These are phyloP conservation scores for Heterobasidion parviporum DNA, from an alignment of 1,284 basidiomycete species.

Conservation along the genomic window DNA sequence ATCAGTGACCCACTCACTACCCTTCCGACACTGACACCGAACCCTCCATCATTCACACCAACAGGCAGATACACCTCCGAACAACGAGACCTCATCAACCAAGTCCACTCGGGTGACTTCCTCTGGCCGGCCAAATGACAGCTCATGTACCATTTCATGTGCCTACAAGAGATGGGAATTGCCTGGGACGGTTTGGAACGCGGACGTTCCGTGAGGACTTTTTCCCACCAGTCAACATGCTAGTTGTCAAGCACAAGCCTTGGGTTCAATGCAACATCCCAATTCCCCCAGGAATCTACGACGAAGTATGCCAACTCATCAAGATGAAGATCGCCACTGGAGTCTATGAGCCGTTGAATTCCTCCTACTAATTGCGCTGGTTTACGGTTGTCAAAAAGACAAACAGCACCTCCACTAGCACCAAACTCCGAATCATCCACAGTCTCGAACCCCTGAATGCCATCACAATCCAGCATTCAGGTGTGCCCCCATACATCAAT, in stretches of 20 bases:
- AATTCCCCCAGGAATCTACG: background rate
- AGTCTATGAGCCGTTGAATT: background rate
- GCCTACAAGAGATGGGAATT: background rate
- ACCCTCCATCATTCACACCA: background rate
- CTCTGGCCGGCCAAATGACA: conserved; percentile 5
- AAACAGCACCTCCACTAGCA: too few relatives aligned
- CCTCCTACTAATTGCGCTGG: background rate
- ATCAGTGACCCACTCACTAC: background rate
- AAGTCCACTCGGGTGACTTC: background rate
- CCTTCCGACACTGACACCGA: background rate
- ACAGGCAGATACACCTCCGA: background rate
- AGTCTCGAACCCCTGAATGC: background rate
- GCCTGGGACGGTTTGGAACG: background rate
- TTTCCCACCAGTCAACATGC: background rate
- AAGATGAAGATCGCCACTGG: background rate
- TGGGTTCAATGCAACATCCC: background rate
- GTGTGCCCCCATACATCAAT: background rate
- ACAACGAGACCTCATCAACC: background rate
- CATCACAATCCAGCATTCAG: background rate
- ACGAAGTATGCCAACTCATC: background rate
- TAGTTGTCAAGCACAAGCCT: background rate
- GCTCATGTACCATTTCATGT: background rate
- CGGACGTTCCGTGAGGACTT: background rate
- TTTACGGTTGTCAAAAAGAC: background rate
- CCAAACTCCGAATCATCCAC: background rate